These are phyloP conservation scores for Ophiocordyceps australis DNA, from an alignment of 2,329 filamentous ascomycete species.

Conservation along the genomic window DNA sequence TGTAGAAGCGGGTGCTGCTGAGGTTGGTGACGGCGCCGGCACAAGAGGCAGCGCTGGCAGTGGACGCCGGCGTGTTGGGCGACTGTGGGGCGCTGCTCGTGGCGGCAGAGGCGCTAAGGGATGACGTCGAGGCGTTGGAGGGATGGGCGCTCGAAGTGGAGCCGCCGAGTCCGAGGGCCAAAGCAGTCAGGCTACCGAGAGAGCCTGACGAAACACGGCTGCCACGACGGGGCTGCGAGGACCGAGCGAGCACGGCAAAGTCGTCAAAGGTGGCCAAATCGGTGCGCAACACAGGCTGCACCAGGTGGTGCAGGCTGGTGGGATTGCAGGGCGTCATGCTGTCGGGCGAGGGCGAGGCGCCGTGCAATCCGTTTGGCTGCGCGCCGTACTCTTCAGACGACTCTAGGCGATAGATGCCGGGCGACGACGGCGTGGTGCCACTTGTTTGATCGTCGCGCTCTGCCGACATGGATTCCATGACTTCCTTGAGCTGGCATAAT, in stretches of 20 bases:
- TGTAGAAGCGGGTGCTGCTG: constrained; percentile 89
- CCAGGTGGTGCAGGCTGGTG: constrained; percentile 61
- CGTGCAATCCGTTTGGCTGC: constrained; percentile 10
- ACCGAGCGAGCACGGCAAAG: constrained; percentile 58
- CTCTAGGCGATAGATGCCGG: constrained; percentile 55
- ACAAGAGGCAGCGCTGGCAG: constrained; percentile 23
- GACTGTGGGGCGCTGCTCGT: constrained; percentile 38
- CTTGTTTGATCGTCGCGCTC: constrained; percentile 55
- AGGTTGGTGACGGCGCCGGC: constrained; percentile 36
- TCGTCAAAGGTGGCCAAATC: constrained; percentile 73
- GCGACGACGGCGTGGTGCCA: constrained; percentile 67
- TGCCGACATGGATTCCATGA: constrained; percentile 73
- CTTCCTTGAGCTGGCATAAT: constrained; percentile 71
- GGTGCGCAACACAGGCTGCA: constrained; percentile 67
- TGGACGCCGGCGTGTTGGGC: constrained; percentile 38
- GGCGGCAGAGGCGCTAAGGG: constrained; percentile 29
- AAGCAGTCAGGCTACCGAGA: constrained; percentile 28
- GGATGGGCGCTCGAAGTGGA: constrained; percentile 26
- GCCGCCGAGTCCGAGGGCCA: constrained; percentile 25
- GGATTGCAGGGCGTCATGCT: constrained; percentile 35
- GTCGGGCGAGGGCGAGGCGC: constrained; percentile 21
- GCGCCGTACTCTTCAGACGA: constrained; percentile 23
- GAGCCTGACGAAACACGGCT: constrained; percentile 58
- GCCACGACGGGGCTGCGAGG: constrained; percentile 39
- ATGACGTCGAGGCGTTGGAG: constrained; percentile 42